Percentiles rank a stretch among this genome's conserved stretches.
These are phyloP conservation scores for Hydrangea macrophylla DNA, from an alignment of 148 eudicot genomes.

Conservation along the genomic window DNA sequence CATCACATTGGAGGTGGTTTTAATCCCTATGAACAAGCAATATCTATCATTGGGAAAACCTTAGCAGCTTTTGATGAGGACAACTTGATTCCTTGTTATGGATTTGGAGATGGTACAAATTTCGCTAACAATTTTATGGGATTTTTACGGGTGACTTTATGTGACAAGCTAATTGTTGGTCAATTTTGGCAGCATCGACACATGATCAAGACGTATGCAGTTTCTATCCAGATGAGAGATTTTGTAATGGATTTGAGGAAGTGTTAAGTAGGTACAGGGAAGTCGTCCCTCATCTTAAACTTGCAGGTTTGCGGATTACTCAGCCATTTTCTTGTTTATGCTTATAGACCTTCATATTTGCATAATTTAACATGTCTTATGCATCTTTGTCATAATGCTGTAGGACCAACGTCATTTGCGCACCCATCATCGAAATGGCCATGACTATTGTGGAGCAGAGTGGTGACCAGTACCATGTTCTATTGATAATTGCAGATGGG, in stretches of 20 bases:
- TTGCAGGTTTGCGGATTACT: constrained; percentile 59
- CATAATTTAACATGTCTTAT: constrained; percentile 1
- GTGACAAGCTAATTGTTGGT: too few species aligned
- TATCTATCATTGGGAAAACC: constrained; percentile 89
- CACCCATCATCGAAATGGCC: constrained; percentile 90
- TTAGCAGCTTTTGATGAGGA: constrained; percentile 89
- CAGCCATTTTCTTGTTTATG: constrained; percentile 11
- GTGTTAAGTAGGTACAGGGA: constrained; percentile 70
- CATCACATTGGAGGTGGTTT: constrained; percentile 66
- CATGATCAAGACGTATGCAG: constrained; percentile 92
- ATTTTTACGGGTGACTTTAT: too few species aligned
- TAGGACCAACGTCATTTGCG: constrained; percentile 97
- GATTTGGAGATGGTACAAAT: constrained; percentile 99
- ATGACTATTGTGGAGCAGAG: constrained; percentile 86
- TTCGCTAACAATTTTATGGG: too few species aligned
- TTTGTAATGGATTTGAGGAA: constrained; percentile 91
- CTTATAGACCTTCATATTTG: background rate
- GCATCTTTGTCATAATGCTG: constrained; percentile 12
- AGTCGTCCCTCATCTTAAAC: constrained; percentile 67
- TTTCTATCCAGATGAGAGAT: constrained; percentile 66
- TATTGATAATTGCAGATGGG: constrained; percentile 73
- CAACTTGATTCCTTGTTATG: constrained; percentile 90
- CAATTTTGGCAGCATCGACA: constrained; percentile 64
- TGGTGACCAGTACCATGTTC: constrained; percentile 93
- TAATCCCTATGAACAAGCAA: constrained; percentile 92